A percentile compares a stretch with the other conserved stretches of the same genome.
Conservation (phyloP, 2,329 filamentous ascomycete genomes). For the Cercospora nicotianae region DNA sequence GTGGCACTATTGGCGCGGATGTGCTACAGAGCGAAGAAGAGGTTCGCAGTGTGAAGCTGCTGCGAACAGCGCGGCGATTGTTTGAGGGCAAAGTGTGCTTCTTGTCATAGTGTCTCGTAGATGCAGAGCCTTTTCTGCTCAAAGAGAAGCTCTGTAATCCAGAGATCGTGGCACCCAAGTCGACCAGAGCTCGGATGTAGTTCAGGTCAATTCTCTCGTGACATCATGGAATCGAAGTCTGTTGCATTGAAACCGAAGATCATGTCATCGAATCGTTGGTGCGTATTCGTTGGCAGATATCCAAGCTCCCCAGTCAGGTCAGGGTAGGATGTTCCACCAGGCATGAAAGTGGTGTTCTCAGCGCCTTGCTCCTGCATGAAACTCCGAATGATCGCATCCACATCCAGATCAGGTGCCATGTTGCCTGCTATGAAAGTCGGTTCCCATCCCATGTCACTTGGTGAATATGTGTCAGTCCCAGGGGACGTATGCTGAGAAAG, state of each 20-base stretch:
- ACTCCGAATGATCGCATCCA: constrained; percentile 47
- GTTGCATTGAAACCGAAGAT: constrained; percentile 41
- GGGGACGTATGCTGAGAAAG: not conserved
- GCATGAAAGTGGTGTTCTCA: not conserved
- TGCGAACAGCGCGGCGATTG: constrained; percentile 27
- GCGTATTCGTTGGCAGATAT: not conserved
- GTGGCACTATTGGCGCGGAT: constrained; percentile 35
- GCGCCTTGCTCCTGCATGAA: constrained; percentile 34
- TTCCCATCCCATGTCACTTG: constrained; percentile 10
- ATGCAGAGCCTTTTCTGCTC: not conserved
- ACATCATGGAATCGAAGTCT: constrained; percentile 21
- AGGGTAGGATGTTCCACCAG: not conserved
- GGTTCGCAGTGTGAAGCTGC: constrained; percentile 32
- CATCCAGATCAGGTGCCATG: constrained; percentile 41
- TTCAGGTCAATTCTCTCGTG: not conserved
- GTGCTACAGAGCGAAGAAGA: constrained; percentile 23
- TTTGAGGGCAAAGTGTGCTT: constrained; percentile 31
- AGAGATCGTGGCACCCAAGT: not conserved
- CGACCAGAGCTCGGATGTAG: not conserved
- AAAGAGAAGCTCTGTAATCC: not conserved
- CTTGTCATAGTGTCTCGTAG: constrained; percentile 10
- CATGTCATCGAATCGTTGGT: constrained; percentile 34
- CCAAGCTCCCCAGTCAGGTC: constrained; percentile 12
- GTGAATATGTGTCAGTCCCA: not conserved
- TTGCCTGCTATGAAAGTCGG: constrained; percentile 27